These are phyloP conservation scores for Alternaria triticina DNA, from an alignment of 2,329 filamentous ascomycete species.

Conservation along the genomic window DNA sequence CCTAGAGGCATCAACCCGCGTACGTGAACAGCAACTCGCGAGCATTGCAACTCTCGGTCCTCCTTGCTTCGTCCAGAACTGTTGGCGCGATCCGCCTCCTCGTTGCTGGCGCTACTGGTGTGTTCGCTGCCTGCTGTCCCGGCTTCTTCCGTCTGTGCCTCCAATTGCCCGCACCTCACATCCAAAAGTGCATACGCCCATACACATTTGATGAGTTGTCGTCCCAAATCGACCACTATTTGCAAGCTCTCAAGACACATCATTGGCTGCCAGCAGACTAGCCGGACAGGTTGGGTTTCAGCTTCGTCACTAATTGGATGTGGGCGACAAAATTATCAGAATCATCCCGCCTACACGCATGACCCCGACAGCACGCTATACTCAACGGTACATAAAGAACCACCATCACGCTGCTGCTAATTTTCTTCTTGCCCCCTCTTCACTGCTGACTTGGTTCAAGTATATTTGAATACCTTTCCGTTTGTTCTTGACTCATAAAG, in stretches of 20 bases:
- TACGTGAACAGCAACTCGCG: background rate
- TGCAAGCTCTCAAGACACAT: conserved; percentile 27
- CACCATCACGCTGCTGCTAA: conserved; percentile 23
- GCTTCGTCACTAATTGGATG: conserved; percentile 39
- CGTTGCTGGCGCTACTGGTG: background rate
- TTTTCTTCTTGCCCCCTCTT: conserved; percentile 7
- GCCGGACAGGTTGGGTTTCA: conserved; percentile 47
- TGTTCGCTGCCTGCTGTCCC: conserved; percentile 4
- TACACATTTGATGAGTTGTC: conserved; percentile 49
- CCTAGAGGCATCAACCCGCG: background rate
- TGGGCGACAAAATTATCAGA: conserved; percentile 36
- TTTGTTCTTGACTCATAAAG: conserved; percentile 26
- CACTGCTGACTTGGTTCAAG: background rate
- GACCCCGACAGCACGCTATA: conserved; percentile 38
- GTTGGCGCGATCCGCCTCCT: background rate
- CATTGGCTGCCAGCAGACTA: conserved; percentile 42
- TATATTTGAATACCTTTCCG: background rate
- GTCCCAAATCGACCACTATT: conserved; percentile 37
- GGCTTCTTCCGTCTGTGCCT: conserved; percentile 25
- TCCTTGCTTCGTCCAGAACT: background rate
- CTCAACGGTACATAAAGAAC: conserved; percentile 38
- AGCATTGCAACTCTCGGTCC: background rate
- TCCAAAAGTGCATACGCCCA: conserved; percentile 33
- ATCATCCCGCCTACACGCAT: conserved; percentile 49
- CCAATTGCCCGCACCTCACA: conserved; percentile 33